Evolutionary conservation across 352 stramenopile genomes (phyloP).

Genomic region (Phytophthora brassicae): DNA sequence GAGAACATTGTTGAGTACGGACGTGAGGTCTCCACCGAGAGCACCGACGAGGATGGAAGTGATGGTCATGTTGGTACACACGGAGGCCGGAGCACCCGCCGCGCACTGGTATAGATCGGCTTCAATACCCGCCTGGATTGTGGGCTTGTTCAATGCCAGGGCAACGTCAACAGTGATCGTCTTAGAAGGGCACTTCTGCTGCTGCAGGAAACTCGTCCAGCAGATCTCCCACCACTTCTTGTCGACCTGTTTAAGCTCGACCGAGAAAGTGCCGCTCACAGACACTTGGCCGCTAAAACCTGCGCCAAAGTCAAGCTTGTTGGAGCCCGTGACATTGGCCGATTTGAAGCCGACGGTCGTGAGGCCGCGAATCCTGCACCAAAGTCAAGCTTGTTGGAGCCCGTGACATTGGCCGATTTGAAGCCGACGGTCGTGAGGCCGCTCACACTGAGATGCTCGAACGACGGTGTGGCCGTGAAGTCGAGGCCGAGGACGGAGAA

Average conservation of each 20-base stretch:
- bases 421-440: conserved; percentile 39
- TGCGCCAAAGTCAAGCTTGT: conserved; percentile 40
- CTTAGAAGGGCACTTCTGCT: conserved; percentile 33
- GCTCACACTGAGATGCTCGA: conserved; percentile 28
- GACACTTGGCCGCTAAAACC: conserved; percentile 41
- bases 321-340: conserved; percentile 42
- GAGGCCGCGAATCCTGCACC: conserved; percentile 48
- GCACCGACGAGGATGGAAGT: conserved; percentile 43
- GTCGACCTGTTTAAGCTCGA: conserved; percentile 56
- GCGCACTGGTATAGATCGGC: conserved; percentile 43
- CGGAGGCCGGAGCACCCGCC: conserved; percentile 23
- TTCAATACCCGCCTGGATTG: conserved; percentile 26
- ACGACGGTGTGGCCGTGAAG: conserved; percentile 37
- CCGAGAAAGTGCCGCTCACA: conserved; percentile 37
- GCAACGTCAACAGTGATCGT: conserved; percentile 38
- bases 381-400: conserved; percentile 35
- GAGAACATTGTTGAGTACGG: conserved; percentile 37
- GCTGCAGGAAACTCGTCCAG: conserved; percentile 51
- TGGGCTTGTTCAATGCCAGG: conserved; percentile 38
- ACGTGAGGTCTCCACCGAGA: conserved; percentile 34
- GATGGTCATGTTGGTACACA: conserved; percentile 51
- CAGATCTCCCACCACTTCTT: conserved; percentile 65
- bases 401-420: conserved; percentile 45
- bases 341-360: too few relatives aligned
- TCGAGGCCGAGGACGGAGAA: conserved; percentile 32